Conservation (phyloP, 306 rosid species). For the Elaeagnus macrophylla region DNA sequence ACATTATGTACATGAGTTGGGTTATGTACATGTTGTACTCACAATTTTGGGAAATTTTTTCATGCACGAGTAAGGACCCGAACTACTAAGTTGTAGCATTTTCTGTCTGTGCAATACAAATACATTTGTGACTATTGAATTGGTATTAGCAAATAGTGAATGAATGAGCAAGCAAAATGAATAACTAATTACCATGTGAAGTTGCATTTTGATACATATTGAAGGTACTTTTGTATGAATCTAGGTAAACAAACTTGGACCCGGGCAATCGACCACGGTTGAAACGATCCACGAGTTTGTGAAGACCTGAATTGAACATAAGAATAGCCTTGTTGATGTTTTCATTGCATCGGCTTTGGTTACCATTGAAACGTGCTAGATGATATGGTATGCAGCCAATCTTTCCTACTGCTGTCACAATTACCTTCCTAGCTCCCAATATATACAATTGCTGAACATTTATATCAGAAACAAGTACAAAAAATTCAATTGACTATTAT, state of each 20-base stretch:
- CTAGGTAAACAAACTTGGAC: constrained; percentile 70
- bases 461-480: background rate
- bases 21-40: no score
- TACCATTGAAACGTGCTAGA: constrained; percentile 56
- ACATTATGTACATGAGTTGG: no score
- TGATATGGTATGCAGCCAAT: constrained; percentile 90
- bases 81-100: no score
- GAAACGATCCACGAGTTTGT: constrained; percentile 46
- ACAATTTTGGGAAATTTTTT: no score
- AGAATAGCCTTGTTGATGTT: constrained; percentile 56
- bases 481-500: background rate
- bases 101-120: no score
- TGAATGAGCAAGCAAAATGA: background rate
- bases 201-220: constrained; percentile 45
- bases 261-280: constrained; percentile 66
- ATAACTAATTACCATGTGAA: constrained; percentile 33
- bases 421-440: constrained; percentile 84
- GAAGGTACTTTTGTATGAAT: constrained; percentile 48
- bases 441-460: constrained; percentile 50
- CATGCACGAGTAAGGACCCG: no score
- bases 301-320: constrained; percentile 64
- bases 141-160: no score
- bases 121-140: no score
- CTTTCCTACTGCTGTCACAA: constrained; percentile 65
- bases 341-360: constrained; percentile 62